Evolutionary conservation across 352 stramenopile genomes (phyloP).

Genomic region (Hyphochytrium catenoides): DNA sequence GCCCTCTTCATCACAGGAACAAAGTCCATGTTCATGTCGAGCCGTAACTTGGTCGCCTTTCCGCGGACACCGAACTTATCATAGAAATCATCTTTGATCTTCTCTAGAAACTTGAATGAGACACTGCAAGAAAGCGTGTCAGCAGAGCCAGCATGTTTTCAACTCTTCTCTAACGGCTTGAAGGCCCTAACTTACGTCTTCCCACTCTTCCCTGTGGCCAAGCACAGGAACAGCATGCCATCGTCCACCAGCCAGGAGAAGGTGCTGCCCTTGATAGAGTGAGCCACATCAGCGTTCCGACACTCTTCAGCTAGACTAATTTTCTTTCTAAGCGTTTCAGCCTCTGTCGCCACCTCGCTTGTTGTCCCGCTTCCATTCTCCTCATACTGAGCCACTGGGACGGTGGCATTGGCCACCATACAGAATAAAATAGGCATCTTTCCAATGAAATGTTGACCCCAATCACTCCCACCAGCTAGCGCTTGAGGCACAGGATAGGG

Average conservation of each 20-base stretch:
- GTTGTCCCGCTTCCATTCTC: slow-evolving; percentile 36
- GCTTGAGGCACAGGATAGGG: too few species aligned
- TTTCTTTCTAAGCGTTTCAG: slow-evolving; percentile 59
- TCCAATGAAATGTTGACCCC: not conserved
- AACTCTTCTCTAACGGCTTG: not conserved
- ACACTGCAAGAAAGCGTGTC: slow-evolving; percentile 7
- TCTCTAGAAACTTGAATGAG: slow-evolving; percentile 44
- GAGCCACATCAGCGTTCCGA: too few species aligned
- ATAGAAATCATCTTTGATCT: slow-evolving; percentile 62
- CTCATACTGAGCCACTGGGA: slow-evolving; percentile 43
- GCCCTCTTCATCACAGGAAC: slow-evolving; percentile 47
- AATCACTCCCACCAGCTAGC: too few species aligned
- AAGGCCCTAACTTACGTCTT: slow-evolving; percentile 27
- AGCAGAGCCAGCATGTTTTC: not conserved
- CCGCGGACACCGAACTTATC: slow-evolving; percentile 53
- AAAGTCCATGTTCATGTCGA: slow-evolving; percentile 64
- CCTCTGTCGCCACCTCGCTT: slow-evolving; percentile 55
- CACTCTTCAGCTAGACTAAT: slow-evolving; percentile 51
- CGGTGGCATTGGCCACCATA: slow-evolving; percentile 50
- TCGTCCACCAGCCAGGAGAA: slow-evolving; percentile 62
- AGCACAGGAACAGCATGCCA: slow-evolving; percentile 53
- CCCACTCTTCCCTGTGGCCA: slow-evolving; percentile 43
- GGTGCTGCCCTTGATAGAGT: slow-evolving; percentile 44
- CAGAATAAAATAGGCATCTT: slow-evolving; percentile 65
- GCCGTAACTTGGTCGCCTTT: slow-evolving; percentile 58